These are phyloP conservation scores for Primulina eburnea DNA, from an alignment of 257 asterid species.

Conservation along the genomic window DNA sequence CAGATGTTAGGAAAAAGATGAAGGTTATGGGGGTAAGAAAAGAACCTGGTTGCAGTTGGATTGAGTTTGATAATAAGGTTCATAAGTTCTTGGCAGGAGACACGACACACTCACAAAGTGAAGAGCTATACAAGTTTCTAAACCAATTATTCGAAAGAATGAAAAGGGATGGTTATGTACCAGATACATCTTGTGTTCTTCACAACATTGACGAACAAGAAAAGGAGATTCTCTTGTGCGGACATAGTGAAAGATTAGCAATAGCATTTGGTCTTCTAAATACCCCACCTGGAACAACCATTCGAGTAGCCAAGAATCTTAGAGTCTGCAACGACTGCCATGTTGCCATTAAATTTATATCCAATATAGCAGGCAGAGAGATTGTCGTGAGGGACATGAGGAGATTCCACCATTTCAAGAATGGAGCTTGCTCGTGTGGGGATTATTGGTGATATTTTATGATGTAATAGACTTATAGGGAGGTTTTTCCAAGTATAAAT, in stretches of 20 bases:
- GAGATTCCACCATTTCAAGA: constrained; percentile 81
- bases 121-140: constrained; percentile 50
- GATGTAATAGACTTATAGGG: too few relatives aligned
- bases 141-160: constrained; percentile 43
- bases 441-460: constrained; percentile 70
- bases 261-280: constrained; percentile 82
- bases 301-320: constrained; percentile 79
- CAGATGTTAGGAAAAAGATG: constrained; percentile 60
- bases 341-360: constrained; percentile 71
- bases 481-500: too few relatives aligned
- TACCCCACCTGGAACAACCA: constrained; percentile 56
- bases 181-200: constrained; percentile 85
- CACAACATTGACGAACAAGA: constrained; percentile 74
- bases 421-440: constrained; percentile 82
- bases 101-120: constrained; percentile 53
- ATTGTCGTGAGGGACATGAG: constrained; percentile 84
- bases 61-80: constrained; percentile 57
- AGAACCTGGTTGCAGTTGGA: constrained; percentile 92
- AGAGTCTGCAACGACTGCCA: constrained; percentile 90
- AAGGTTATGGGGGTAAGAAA: constrained; percentile 62
- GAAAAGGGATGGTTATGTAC: constrained; percentile 74
- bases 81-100: constrained; percentile 86
- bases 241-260: constrained; percentile 86
- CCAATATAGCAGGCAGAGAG: constrained; percentile 58
- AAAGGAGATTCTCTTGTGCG: constrained; percentile 70